A percentile compares a stretch with the other conserved stretches of the same genome.
These are phyloP conservation scores for Endocalyx cinctus DNA, from an alignment of 2,329 filamentous ascomycete species.

Conservation along the genomic window DNA sequence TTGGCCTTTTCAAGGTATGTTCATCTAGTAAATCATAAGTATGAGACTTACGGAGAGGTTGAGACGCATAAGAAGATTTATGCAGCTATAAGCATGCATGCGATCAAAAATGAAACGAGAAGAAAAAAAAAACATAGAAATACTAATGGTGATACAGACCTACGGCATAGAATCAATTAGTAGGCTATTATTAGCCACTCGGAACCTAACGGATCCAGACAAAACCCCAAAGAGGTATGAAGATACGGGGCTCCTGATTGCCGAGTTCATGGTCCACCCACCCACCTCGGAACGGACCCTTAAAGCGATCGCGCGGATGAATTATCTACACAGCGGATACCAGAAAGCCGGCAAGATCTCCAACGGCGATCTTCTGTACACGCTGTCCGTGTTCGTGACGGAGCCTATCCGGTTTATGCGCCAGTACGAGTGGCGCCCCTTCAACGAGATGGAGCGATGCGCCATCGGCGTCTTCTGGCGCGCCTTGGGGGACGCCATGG, in stretches of 20 bases:
- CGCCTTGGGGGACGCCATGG: conserved; percentile 64
- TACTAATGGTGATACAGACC: too few relatives aligned
- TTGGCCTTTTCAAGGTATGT: conserved; percentile 28
- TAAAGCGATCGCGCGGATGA: conserved; percentile 32
- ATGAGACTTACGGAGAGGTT: too few relatives aligned
- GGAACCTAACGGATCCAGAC: conserved; percentile 26
- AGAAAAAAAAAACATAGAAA: background rate
- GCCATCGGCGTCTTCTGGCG: conserved; percentile 69
- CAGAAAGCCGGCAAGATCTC: conserved; percentile 28
- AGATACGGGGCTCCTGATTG: conserved; percentile 26
- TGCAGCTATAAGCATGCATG: background rate
- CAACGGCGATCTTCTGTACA: conserved; percentile 35
- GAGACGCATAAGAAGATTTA: background rate
- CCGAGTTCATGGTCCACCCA: conserved; percentile 28
- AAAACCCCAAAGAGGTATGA: conserved; percentile 29
- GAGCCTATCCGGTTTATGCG: conserved; percentile 62
- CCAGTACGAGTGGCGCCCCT: conserved; percentile 64
- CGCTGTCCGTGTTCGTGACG: conserved; percentile 53
- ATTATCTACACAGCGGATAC: conserved; percentile 34
- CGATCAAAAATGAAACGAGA: background rate
- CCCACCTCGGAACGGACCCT: conserved; percentile 31
- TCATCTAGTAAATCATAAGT: too few relatives aligned
- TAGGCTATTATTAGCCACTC: conserved; percentile 23
- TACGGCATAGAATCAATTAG: conserved; percentile 28
- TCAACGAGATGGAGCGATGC: conserved; percentile 64